phyloP scores from a whole-genome alignment of 345 rosid species.

The Gynandropsis gynandra region DNA sequence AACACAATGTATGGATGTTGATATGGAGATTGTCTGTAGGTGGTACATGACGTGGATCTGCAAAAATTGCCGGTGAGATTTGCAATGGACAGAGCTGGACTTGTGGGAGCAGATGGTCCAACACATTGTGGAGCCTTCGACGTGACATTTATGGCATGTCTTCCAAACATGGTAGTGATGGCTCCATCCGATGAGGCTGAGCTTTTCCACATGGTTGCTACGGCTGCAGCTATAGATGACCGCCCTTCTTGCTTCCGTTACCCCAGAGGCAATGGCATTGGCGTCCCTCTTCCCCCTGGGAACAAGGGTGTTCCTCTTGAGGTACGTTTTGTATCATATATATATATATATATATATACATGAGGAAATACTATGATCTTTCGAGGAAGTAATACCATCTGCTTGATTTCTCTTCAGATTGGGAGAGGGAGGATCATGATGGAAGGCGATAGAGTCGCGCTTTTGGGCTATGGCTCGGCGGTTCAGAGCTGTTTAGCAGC shows the following conservation, averaged over 20 bases:
- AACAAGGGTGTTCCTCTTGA: slow-evolving; percentile 56
- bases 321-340: slow-evolving; percentile 30
- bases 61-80: slow-evolving; percentile 67
- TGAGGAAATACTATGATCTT: no score
- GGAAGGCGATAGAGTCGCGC: slow-evolving; percentile 67
- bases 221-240: slow-evolving; percentile 69
- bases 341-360: no score
- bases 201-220: slow-evolving; percentile 75
- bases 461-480: slow-evolving; percentile 72
- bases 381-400: no score
- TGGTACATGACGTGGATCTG: slow-evolving; percentile 73
- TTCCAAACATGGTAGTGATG: slow-evolving; percentile 84
- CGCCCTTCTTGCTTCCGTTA: slow-evolving; percentile 80
- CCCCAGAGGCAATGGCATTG: slow-evolving; percentile 71
- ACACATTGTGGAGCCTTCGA: slow-evolving; percentile 38
- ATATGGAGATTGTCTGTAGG: slow-evolving; percentile 27
- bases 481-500: slow-evolving; percentile 70
- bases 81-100: slow-evolving; percentile 62
- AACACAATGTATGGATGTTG: not conserved
- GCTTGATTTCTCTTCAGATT: slow-evolving; percentile 32
- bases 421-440: slow-evolving; percentile 73
- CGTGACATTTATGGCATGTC: slow-evolving; percentile 62
- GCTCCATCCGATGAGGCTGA: slow-evolving; percentile 78
- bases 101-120: slow-evolving; percentile 68
- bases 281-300: slow-evolving; percentile 43